A percentile compares a stretch with the other conserved stretches of the same genome.
Conservation (phyloP, 2,329 filamentous ascomycete species). For the Arthrobotrys sphaeroides region DNA sequence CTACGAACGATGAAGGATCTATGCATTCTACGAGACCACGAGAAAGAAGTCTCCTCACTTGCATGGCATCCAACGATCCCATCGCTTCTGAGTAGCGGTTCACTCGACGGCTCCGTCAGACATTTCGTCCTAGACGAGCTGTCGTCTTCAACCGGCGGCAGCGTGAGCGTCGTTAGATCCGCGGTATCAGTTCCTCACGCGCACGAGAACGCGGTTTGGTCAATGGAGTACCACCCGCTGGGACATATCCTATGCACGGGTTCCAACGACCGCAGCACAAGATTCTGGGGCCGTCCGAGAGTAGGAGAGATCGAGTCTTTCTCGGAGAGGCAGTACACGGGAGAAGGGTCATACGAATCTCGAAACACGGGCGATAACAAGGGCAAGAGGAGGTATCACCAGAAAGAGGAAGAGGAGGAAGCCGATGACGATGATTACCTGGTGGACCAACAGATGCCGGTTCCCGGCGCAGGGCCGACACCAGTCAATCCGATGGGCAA, state of each 20-base stretch:
- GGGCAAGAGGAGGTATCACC: conserved; percentile 70
- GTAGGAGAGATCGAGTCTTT: conserved; percentile 86
- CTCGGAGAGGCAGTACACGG: conserved; percentile 94
- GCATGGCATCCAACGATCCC: conserved; percentile 94
- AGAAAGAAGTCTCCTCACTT: conserved; percentile 93
- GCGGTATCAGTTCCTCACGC: conserved; percentile 87
- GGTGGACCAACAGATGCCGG: conserved; percentile 84
- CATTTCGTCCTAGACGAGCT: conserved; percentile 93
- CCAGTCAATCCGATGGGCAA: conserved; percentile 16
- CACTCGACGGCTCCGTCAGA: conserved; percentile 85
- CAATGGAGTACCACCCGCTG: conserved; percentile 95
- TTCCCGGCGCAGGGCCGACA: conserved; percentile 52
- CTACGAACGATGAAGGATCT: conserved; percentile 98
- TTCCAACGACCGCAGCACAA: conserved; percentile 93
- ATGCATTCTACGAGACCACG: conserved; percentile 88
- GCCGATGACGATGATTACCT: conserved; percentile 94
- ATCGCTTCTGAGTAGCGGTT: conserved; percentile 87
- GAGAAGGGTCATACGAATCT: conserved; percentile 89
- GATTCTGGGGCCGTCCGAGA: conserved; percentile 92
- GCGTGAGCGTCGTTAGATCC: conserved; percentile 89
- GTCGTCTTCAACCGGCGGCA: conserved; percentile 79
- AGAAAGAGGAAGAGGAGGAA: conserved; percentile 86
- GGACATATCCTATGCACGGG: conserved; percentile 95
- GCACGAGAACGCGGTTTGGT: conserved; percentile 96
- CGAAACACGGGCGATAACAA: conserved; percentile 78